Evolutionary conservation across 768 basidiomycete species (phyloP), one percentile per base, ranked within the genome.

Genomic region (Lyophyllum semitale): DNA sequence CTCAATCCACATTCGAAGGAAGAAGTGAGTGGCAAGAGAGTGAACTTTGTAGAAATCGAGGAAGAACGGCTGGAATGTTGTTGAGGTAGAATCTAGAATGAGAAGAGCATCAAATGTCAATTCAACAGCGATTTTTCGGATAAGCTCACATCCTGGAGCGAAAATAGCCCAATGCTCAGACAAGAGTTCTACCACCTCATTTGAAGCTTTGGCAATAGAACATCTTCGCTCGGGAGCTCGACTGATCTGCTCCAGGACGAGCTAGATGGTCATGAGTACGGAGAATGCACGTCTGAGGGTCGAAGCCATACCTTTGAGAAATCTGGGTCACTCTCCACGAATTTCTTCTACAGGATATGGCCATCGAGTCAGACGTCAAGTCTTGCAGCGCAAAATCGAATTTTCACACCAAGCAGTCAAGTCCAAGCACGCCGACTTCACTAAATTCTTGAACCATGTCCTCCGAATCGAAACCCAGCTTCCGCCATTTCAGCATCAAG

Each of bases 1-100:
- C 67, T 96, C 94, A 61, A 80, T 83, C 93, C 92, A 96, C 85
- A 96, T 93, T 30, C 91, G 83, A n/a, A 93, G 73, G 72, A 95
- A 95, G 75, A 95, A 95, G 43, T 83, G 83, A 3, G 87, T 84
- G 5, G 89, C 89, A n/a, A 94, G 73, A 9, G 80, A 75, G 69
- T 97, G 94, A 4, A 93, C 87, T 59, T 81, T 85, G 66, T 82
- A 80, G 65, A 95, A 91, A 61, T 91, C 90, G 59, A 95, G 79
- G 72, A 95, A 90, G 73, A 93, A 93, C 0, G 93, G 93, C 58
- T 91, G 87, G 68, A 91, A 93, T 2, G 84, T 82, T 2, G 89
- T 89, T 3, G 89, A 85, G 2, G 90, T 88, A 2, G 91, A 87
- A 68, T 92, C 91, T 88, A 54, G 29, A 45, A 12, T 54, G 37